A percentile compares a stretch with the other conserved stretches of the same genome.
Evolutionary conservation across 495 filamentous ascomycete species (phyloP).

Genomic region (Lophiotrema nucula): DNA sequence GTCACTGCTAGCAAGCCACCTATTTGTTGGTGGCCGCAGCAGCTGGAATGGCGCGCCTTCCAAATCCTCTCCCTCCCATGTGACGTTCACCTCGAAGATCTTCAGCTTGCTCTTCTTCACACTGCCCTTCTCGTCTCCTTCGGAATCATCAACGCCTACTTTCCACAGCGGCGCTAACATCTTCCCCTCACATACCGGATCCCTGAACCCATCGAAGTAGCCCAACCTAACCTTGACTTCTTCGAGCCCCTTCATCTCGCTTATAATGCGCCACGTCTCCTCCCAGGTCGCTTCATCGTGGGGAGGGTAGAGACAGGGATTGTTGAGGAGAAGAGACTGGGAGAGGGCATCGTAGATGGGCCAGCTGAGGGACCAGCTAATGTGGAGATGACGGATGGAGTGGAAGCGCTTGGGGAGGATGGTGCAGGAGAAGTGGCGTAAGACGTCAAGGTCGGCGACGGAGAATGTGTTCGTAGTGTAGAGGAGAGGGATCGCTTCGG

Average conservation of each 20-base stretch:
- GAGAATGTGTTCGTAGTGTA: constrained; percentile 31
- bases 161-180: constrained; percentile 19
- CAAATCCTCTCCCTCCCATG: constrained; percentile 19
- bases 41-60: constrained; percentile 23
- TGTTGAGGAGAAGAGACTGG: constrained; percentile 13
- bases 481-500: constrained; percentile 20
- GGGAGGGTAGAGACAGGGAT: constrained; percentile 23
- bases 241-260: constrained; percentile 10
- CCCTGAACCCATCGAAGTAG: constrained; percentile 23
- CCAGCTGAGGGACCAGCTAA: constrained; percentile 26
- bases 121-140: too few relatives aligned
- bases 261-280: constrained; percentile 29
- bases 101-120: neutral
- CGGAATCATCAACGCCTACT: neutral
- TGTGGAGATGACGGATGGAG: constrained; percentile 7
- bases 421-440: constrained; percentile 29
- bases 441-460: constrained; percentile 28
- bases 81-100: constrained; percentile 23
- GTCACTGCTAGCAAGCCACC: too few relatives aligned
- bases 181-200: constrained; percentile 12
- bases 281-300: constrained; percentile 31
- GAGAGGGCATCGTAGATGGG: constrained; percentile 22
- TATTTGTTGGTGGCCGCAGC: too few relatives aligned
- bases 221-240: constrained; percentile 10
- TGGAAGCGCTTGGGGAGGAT: constrained; percentile 25